phyloP scores from a whole-genome alignment of 2,329 filamentous ascomycete species.

The Phialophora verrucosa region DNA sequence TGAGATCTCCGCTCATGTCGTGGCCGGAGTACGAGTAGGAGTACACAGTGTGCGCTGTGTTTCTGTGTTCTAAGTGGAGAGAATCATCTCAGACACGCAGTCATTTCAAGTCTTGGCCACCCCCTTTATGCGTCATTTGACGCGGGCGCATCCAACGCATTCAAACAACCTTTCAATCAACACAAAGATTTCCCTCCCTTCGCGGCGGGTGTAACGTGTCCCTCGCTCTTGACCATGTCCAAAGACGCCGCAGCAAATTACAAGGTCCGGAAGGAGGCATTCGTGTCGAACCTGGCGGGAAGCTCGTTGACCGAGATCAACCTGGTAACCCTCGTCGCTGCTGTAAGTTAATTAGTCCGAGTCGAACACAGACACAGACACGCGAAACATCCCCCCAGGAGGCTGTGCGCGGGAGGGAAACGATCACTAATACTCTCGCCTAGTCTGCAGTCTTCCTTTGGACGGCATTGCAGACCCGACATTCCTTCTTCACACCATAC shows the following conservation, averaged over 20 bases:
- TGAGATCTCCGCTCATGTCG: too few species aligned
- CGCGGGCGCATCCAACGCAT: background rate
- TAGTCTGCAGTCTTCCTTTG: constrained; percentile 84
- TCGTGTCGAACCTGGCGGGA: constrained; percentile 88
- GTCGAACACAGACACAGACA: too few species aligned
- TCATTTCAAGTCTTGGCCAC: background rate
- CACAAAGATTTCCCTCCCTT: background rate
- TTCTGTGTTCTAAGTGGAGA: too few species aligned
- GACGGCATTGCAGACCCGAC: constrained; percentile 83
- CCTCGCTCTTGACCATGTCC: constrained; percentile 35
- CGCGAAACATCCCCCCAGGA: constrained; percentile 24
- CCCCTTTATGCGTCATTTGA: constrained; percentile 6
- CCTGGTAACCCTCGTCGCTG: constrained; percentile 79
- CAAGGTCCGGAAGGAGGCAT: constrained; percentile 92
- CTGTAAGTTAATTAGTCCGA: constrained; percentile 62
- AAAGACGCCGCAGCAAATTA: constrained; percentile 60
- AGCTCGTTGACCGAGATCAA: constrained; percentile 86
- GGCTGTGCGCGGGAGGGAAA: background rate
- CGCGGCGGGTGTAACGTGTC: too few species aligned
- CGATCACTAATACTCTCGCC: background rate
- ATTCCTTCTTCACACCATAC: constrained; percentile 82
- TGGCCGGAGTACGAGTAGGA: too few species aligned
- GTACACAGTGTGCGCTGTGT: too few species aligned
- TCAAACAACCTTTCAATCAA: background rate
- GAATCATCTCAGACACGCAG: too few species aligned